These are phyloP conservation scores for Mollisiaceae sp. DNA, from an alignment of 2,329 filamentous ascomycete species.

Conservation along the genomic window DNA sequence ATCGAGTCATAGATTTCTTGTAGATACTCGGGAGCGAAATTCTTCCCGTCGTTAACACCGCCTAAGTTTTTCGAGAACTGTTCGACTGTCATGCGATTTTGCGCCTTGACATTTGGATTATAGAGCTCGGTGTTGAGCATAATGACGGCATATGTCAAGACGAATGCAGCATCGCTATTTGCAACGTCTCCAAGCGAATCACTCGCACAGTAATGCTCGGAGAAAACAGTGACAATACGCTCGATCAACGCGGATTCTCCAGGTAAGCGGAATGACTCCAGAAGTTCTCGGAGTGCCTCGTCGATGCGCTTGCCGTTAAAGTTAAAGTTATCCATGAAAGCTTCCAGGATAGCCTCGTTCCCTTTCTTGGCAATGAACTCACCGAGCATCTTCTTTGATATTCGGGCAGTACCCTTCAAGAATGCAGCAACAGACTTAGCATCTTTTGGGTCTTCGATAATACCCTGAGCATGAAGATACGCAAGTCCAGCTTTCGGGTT, in stretches of 20 bases:
- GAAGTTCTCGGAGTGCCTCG: constrained; percentile 83
- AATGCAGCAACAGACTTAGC: constrained; percentile 84
- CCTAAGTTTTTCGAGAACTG: constrained; percentile 90
- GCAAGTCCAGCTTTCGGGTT: constrained; percentile 88
- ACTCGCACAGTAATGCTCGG: constrained; percentile 79
- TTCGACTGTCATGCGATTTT: constrained; percentile 81
- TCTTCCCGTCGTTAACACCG: constrained; percentile 82
- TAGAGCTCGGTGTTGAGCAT: constrained; percentile 98
- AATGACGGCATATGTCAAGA: constrained; percentile 94
- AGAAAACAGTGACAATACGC: constrained; percentile 85
- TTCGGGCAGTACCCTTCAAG: constrained; percentile 81
- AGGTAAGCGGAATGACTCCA: constrained; percentile 91
- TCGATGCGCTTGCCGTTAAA: constrained; percentile 87
- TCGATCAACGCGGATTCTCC: constrained; percentile 94
- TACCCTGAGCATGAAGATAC: constrained; percentile 82
- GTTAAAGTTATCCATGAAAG: constrained; percentile 86
- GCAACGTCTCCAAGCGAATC: constrained; percentile 75
- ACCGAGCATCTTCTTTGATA: constrained; percentile 89
- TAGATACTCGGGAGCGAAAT: constrained; percentile 85
- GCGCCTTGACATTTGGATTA: constrained; percentile 82
- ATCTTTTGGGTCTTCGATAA: constrained; percentile 78
- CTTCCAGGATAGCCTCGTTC: constrained; percentile 83
- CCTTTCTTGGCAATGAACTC: constrained; percentile 92
- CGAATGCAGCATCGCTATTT: constrained; percentile 85
- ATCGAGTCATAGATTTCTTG: constrained; percentile 90